Percentiles rank a stretch among this genome's conserved stretches.
These are phyloP conservation scores for Rhodofomes roseus DNA, from an alignment of 1,284 basidiomycete species.

Conservation along the genomic window DNA sequence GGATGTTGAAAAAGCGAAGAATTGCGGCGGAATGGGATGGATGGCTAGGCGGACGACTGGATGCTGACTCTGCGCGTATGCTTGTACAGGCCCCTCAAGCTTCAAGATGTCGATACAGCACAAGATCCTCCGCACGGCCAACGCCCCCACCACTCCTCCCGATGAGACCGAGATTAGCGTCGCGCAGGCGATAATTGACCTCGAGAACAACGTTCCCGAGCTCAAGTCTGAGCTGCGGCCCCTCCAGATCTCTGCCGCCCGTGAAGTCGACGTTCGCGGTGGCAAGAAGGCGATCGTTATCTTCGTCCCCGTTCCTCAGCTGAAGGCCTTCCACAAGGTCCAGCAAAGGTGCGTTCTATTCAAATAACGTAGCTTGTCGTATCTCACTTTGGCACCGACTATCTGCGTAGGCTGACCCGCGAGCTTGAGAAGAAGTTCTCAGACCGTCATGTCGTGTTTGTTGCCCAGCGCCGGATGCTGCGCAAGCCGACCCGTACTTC, in stretches of 20 bases:
- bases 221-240: slow-evolving; percentile 95
- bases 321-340: slow-evolving; percentile 99
- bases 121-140: slow-evolving; percentile 96
- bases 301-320: slow-evolving; percentile 96
- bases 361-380: background rate
- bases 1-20: slow-evolving; percentile 16
- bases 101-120: slow-evolving; percentile 69
- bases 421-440: slow-evolving; percentile 99
- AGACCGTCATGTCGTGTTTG: slow-evolving; percentile 97
- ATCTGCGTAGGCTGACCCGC: slow-evolving; percentile 76
- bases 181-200: slow-evolving; percentile 95
- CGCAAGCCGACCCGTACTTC: slow-evolving; percentile 95
- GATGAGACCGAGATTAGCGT: slow-evolving; percentile 92
- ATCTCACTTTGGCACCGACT: slow-evolving; percentile 5
- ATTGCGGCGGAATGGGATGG: slow-evolving; percentile 43
- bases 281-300: slow-evolving; percentile 99
- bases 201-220: slow-evolving; percentile 97
- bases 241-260: slow-evolving; percentile 96
- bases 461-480: slow-evolving; percentile 98
- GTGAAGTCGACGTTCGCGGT: slow-evolving; percentile 98
- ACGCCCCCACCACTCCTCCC: slow-evolving; percentile 86
- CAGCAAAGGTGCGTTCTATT: slow-evolving; percentile 79
- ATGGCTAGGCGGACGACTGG: slow-evolving; percentile 35
- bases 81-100: slow-evolving; percentile 24
- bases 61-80: slow-evolving; percentile 39